Base-by-base conservation (phyloP, 2,329 filamentous ascomycete genomes). In the Ceratocystis huliohia region DNA sequence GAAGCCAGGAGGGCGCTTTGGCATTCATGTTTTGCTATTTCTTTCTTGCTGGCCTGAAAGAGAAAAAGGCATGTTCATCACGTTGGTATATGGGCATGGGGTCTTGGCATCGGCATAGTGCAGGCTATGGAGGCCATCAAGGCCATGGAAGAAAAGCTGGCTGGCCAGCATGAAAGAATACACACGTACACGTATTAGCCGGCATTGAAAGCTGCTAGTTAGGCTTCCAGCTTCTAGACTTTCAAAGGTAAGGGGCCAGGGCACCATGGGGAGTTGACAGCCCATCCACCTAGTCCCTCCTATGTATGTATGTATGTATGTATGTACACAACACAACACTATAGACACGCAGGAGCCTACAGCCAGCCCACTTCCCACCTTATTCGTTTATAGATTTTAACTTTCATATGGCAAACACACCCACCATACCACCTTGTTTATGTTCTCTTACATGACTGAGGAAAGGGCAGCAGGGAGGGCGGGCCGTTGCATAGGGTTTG, bases 261-360 rank as follows among this genome's bases (percentile, higher is more conserved):
- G 53, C 53, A 30, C 53, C 22, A 57, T 57, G 46, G n/a, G 53
- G 22, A 57, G 53, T 57, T 57, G 53, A 57, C 53, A 57, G 15
- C 22, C 53, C 53, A 22, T 22, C 46, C 33, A 37, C 33, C 33
- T 37, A 10, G 33, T 37, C 33, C 33, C 10, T 37, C 33, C 33
- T 37, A 37, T 13, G 33, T 37, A 13, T 37, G 33, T 37, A 37
- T 37, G 33, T 37, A 37, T 37, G 33, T 37, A 13, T 37, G 33
- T 37, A 37, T 37, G 33, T 37, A 37, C 33, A 48, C 45, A 17
- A 48, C 15, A 20, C 46, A 50, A 10, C 46, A 50, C 46, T 20
- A 7, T 8, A 7, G n/a, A 50, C 17, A 10, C 46, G 22, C 22
- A 50, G 46, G 46, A 50, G n/a, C 46, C 17, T 20, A 50, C 17